Base-by-base conservation (phyloP, 2,329 filamentous ascomycete species). In the Penicillium sp. region DNA sequence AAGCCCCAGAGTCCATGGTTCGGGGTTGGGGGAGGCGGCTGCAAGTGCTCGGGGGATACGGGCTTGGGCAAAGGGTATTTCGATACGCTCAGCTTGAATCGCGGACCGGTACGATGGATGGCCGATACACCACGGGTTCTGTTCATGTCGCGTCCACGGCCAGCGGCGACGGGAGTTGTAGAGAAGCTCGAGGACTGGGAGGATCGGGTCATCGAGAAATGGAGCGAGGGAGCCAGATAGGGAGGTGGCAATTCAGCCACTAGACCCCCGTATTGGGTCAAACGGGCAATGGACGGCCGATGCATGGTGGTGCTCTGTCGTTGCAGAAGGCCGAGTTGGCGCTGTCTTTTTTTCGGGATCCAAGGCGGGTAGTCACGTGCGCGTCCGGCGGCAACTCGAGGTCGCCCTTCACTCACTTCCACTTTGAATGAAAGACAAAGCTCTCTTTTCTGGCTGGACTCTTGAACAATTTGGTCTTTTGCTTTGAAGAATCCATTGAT, bases 1-100 rank as follows among this genome's bases (percentile, higher is more conserved):
- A 98, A 98, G 1, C 82, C 86, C 87, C 88, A 97, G 9, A 98
- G 83, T 27, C 90, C 92, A 72, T 98, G 93, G 57, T 91, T 74
- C 25, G 82, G 78, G 66, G 89, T 85, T 29, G 77, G 79, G 55
- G 80, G 42, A n/a, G 66, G 68, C 39, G 63, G 58, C 49, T 70
- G 63, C 18, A 71, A 56, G 4, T 82, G 78, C 53, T 78, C 78
- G 1, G 75, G 74, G 48, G 85, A 70, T 6, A 83, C 81, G 6
- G 93, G 91, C 64, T 81, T 79, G 0, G 92, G 92, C 47, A 95
- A 75, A 44, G 83, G 77, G 39, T 84, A 79, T 62, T 86, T 81
- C 37, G 82, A 84, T 52, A 93, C 84, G 15, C 86, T 87, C 47
- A 95, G 75, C n/a, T 80, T 82, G 66, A 87, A 83, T 45, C 84